Percentiles rank a stretch among this genome's conserved stretches.
Evolutionary conservation across 352 stramenopile species (phyloP).

Genomic region (Phytophthora fragariae): DNA sequence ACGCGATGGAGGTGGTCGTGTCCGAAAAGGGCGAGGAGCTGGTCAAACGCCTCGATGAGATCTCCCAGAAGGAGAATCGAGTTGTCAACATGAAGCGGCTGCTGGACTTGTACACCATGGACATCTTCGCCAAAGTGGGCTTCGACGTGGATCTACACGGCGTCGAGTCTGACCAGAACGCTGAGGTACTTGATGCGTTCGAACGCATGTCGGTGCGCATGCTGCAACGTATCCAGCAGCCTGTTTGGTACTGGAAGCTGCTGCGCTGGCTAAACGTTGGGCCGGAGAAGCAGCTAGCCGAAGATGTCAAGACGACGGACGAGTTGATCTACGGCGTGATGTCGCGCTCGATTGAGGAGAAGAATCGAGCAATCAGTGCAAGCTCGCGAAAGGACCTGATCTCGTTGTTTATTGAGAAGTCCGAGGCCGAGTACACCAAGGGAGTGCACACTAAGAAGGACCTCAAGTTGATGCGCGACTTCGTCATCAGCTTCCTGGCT

Average conservation of each 20-base stretch:
- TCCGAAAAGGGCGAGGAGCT: conserved; percentile 49
- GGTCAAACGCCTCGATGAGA: conserved; percentile 39
- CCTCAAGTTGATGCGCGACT: conserved; percentile 76
- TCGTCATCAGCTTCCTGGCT: conserved; percentile 79
- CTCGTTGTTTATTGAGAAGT: conserved; percentile 60
- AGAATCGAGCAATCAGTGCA: conserved; percentile 20
- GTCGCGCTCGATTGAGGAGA: conserved; percentile 39
- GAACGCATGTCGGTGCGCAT: conserved; percentile 43
- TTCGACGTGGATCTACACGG: conserved; percentile 72
- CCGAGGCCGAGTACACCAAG: conserved; percentile 36
- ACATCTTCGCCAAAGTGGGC: conserved; percentile 79
- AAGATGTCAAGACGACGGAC: conserved; percentile 42
- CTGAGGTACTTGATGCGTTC: conserved; percentile 47
- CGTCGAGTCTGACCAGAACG: conserved; percentile 47
- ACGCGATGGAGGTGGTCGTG: conserved; percentile 65
- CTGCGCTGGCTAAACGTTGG: conserved; percentile 51
- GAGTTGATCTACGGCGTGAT: conserved; percentile 49
- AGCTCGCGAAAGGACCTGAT: conserved; percentile 47
- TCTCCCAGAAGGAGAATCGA: conserved; percentile 7
- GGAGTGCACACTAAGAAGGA: conserved; percentile 37
- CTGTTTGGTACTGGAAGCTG: conserved; percentile 50
- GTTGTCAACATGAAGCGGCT: conserved; percentile 58
- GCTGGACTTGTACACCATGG: conserved; percentile 67
- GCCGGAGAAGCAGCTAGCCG: conserved; percentile 42
- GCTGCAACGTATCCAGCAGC: conserved; percentile 47